Evolutionary conservation across 2,329 filamentous ascomycete species (phyloP).

Genomic region (Fusarium austroafricanum): DNA sequence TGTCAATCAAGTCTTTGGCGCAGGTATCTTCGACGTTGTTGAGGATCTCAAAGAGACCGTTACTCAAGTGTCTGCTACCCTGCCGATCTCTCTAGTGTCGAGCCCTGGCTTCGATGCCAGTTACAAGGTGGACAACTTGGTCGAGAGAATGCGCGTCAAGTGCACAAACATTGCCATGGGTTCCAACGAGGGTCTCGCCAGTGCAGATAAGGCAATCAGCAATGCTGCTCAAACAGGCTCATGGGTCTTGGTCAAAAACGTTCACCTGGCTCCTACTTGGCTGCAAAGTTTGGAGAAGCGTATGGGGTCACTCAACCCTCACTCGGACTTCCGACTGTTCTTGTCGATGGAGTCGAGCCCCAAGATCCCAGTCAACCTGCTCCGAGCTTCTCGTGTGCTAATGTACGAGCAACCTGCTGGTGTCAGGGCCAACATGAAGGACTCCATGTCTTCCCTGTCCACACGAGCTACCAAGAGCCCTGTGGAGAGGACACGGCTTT

Average conservation of each 20-base stretch:
- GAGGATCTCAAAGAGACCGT: constrained; percentile 90
- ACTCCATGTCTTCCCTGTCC: constrained; percentile 87
- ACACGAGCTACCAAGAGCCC: constrained; percentile 82
- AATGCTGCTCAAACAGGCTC: constrained; percentile 91
- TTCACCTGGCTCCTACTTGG: constrained; percentile 96
- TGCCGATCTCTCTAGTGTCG: constrained; percentile 91
- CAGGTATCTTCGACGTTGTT: constrained; percentile 82
- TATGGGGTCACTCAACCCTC: constrained; percentile 93
- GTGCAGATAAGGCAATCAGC: constrained; percentile 93
- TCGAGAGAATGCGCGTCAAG: constrained; percentile 81
- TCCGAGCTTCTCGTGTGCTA: constrained; percentile 91
- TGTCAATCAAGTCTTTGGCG: constrained; percentile 85
- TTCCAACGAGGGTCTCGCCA: constrained; percentile 92
- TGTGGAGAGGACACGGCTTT: constrained; percentile 89
- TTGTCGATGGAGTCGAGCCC: constrained; percentile 97
- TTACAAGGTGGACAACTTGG: constrained; percentile 97
- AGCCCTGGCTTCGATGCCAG: constrained; percentile 97
- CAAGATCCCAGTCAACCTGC: constrained; percentile 95
- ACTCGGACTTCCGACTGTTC: constrained; percentile 93
- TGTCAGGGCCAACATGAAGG: constrained; percentile 98
- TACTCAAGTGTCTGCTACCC: constrained; percentile 82
- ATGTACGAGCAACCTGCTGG: constrained; percentile 99
- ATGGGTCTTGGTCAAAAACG: constrained; percentile 99
- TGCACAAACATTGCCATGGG: constrained; percentile 99
- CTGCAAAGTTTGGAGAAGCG: constrained; percentile 97